Conservation (phyloP, 1,139 yeast genomes). For the Zygotorulaspora mrakii region DNA sequence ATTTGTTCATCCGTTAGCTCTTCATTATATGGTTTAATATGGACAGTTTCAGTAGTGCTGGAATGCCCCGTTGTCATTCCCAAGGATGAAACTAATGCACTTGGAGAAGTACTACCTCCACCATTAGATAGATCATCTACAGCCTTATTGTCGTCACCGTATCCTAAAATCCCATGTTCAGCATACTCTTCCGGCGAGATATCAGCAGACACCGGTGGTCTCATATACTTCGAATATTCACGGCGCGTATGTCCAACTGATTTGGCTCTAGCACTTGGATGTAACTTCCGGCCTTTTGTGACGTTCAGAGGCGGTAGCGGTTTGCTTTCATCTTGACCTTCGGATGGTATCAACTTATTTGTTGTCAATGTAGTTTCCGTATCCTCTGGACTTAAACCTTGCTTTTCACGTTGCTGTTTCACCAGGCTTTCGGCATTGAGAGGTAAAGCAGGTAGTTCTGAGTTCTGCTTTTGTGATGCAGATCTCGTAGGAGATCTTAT, state of each 20-base stretch:
- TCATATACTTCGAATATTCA: slow-evolving; percentile 46
- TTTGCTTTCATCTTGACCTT: slow-evolving; percentile 15
- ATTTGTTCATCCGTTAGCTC: slow-evolving; percentile 60
- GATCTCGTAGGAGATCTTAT: slow-evolving; percentile 24
- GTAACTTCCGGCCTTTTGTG: slow-evolving; percentile 44
- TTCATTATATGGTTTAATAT: slow-evolving; percentile 18
- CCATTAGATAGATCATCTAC: slow-evolving; percentile 34
- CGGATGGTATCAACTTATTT: slow-evolving; percentile 1
- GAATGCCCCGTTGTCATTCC: slow-evolving; percentile 6
- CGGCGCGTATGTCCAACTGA: slow-evolving; percentile 79
- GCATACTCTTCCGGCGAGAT: slow-evolving; percentile 47
- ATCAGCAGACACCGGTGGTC: slow-evolving; percentile 36
- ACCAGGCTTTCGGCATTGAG: slow-evolving; percentile 34
- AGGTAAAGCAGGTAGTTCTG: slow-evolving; percentile 36
- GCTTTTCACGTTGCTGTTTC: slow-evolving; percentile 33
- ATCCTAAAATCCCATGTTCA: slow-evolving; percentile 50
- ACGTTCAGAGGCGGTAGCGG: slow-evolving; percentile 27
- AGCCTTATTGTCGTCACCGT: slow-evolving; percentile 62
- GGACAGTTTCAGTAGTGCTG: slow-evolving; percentile 4
- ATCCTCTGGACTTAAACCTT: slow-evolving; percentile 24
- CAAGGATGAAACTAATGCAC: slow-evolving; percentile 4
- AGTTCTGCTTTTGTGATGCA: slow-evolving; percentile 22
- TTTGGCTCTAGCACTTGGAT: slow-evolving; percentile 86
- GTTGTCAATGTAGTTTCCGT: slow-evolving; percentile 12
- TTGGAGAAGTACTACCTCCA: slow-evolving; percentile 11